phyloP scores from a whole-genome alignment of 2,329 filamentous ascomycete genomes.

The Fusarium paranaense region DNA sequence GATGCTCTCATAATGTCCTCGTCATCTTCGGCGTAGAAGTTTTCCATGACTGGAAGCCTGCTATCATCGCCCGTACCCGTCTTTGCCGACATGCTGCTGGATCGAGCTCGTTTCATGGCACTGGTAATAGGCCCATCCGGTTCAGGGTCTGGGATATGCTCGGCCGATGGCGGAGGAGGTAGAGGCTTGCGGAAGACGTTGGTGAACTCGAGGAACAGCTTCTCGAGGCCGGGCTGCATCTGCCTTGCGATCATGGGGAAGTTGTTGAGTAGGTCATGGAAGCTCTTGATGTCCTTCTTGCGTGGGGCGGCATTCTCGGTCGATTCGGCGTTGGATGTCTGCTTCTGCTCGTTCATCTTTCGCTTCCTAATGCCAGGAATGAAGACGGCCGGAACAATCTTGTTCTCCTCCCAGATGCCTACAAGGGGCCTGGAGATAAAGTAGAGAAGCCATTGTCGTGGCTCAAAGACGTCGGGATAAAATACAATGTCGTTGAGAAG shows the following conservation, averaged over 20 bases:
- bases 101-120: constrained; percentile 67
- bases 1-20: constrained; percentile 91
- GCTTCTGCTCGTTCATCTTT: constrained; percentile 52
- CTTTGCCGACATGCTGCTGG: constrained; percentile 58
- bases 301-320: constrained; percentile 58
- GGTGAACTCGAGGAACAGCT: constrained; percentile 89
- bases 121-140: constrained; percentile 67
- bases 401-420: constrained; percentile 82
- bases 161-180: constrained; percentile 76
- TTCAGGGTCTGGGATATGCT: constrained; percentile 67
- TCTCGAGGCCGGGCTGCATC: constrained; percentile 93
- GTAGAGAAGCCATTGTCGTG: constrained; percentile 95
- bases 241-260: constrained; percentile 97
- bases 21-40: constrained; percentile 86
- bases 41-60: constrained; percentile 65
- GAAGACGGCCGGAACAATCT: constrained; percentile 74
- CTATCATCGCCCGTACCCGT: constrained; percentile 47
- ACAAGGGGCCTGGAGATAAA: constrained; percentile 92
- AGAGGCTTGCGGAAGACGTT: constrained; percentile 86
- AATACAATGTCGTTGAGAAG: constrained; percentile 86
- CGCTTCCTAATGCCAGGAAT: constrained; percentile 57
- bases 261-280: constrained; percentile 87
- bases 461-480: constrained; percentile 89
- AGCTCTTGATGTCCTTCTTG: constrained; percentile 93
- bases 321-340: constrained; percentile 51